These are phyloP conservation scores for Thalia dealbata DNA, from an alignment of 176 grass and related monocot genomes.

Conservation along the genomic window DNA sequence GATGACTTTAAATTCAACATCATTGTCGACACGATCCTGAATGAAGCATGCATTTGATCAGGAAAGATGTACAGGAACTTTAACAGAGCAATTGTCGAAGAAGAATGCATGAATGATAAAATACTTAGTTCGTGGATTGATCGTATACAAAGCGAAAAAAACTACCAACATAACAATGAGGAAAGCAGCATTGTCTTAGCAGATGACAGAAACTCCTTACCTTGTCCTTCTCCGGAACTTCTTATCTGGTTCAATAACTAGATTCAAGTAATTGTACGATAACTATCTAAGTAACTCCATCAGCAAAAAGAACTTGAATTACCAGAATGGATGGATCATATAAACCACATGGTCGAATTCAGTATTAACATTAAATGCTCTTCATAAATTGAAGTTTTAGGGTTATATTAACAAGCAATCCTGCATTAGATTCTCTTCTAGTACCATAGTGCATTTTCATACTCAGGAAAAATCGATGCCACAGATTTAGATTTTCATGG, in stretches of 20 bases:
- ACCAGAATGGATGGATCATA: background rate
- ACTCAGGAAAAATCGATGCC: background rate
- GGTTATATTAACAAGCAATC: background rate
- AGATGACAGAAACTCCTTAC: no score
- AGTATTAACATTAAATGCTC: background rate
- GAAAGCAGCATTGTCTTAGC: no score
- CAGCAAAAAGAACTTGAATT: no score
- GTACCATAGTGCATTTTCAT: background rate
- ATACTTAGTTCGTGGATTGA: background rate
- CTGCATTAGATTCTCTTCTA: background rate
- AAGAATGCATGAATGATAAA: background rate
- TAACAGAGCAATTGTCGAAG: background rate
- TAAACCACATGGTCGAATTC: background rate
- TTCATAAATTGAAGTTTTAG: no score
- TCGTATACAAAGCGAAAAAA: no score
- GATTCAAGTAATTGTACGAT: no score
- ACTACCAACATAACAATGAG: no score
- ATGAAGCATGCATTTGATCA: conserved; percentile 20
- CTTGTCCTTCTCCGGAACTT: no score
- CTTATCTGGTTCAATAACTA: no score
- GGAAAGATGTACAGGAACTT: background rate
- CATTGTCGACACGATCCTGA: conserved; percentile 61
- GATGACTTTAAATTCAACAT: conserved; percentile 39
- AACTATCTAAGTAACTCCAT: no score
- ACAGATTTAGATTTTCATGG: background rate